Conservation (phyloP, 2,329 filamentous ascomycete species). For the Tolypocladium tropicale region DNA sequence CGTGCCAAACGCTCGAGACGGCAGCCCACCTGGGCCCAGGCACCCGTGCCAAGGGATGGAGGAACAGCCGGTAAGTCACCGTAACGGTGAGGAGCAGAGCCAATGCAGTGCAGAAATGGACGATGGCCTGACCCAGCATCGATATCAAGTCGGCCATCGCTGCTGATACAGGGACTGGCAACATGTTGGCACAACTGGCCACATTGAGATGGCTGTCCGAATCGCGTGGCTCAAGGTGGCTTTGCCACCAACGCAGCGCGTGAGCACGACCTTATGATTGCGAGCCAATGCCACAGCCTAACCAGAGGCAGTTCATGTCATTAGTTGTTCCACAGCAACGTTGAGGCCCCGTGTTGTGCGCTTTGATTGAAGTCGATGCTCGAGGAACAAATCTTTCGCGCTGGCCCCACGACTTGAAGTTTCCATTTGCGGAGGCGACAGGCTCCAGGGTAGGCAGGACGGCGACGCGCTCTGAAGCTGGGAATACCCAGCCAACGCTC, state of each 20-base stretch:
- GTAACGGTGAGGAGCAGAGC: constrained; percentile 8
- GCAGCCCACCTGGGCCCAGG: constrained; percentile 38
- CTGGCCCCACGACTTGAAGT: background rate
- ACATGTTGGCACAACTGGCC: background rate
- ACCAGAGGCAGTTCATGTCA: background rate
- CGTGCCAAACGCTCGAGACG: constrained; percentile 37
- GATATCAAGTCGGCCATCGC: background rate
- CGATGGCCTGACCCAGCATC: background rate
- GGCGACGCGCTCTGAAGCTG: background rate
- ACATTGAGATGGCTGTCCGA: background rate
- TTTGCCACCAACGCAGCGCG: background rate
- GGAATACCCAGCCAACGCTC: no score
- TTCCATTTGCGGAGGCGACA: background rate
- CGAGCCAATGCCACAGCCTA: background rate
- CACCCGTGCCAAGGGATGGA: constrained; percentile 33
- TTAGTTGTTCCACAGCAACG: background rate
- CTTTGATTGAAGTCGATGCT: no score
- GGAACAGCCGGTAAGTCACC: constrained; percentile 25
- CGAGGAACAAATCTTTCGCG: no score
- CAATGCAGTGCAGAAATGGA: background rate
- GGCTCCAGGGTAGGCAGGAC: background rate
- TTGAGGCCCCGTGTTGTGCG: no score
- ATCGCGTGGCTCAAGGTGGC: background rate
- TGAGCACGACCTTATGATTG: background rate
- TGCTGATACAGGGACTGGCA: background rate